Conservation (phyloP, 1,139 yeast genomes). For the Eremothecium gossypii region DNA sequence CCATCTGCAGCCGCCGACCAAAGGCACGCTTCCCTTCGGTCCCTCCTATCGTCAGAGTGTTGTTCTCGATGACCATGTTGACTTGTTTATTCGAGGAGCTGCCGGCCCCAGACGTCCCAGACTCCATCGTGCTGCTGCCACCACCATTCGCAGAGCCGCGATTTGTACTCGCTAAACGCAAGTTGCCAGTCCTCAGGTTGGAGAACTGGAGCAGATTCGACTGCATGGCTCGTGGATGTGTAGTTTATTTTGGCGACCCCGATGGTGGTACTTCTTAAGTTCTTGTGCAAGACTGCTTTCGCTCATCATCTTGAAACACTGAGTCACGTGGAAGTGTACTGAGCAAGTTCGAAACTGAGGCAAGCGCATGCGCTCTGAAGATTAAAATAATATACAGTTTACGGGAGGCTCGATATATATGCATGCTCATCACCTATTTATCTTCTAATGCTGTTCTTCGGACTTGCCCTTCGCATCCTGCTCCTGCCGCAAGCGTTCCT, state of each 20-base stretch:
- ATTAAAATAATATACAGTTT: too few species aligned
- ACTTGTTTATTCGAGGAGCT: neutral
- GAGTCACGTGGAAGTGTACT: too few species aligned
- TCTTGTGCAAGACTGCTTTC: too few species aligned
- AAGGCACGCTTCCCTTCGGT: conserved; percentile 2
- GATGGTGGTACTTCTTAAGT: too few species aligned
- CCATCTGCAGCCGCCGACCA: conserved; percentile 6
- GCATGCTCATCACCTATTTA: neutral
- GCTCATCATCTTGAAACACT: too few species aligned
- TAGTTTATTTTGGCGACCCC: neutral
- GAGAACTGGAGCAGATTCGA: conserved; percentile 6
- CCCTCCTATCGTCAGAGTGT: conserved; percentile 11
- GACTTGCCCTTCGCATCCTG: conserved; percentile 5
- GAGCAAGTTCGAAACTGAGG: too few species aligned
- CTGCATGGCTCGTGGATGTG: conserved; percentile 4
- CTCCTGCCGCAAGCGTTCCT: conserved; percentile 28
- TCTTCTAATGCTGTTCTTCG: conserved; percentile 2
- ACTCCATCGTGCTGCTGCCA: neutral
- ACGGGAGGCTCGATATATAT: too few species aligned
- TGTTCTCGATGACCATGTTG: conserved; percentile 9
- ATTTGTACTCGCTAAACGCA: neutral
- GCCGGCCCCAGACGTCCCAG: neutral
- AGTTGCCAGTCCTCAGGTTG: conserved; percentile 4
- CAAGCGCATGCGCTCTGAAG: too few species aligned
- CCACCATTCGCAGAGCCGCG: neutral